Conservation (phyloP, 1,139 yeast species). For the Diutina pseudorugosa region DNA sequence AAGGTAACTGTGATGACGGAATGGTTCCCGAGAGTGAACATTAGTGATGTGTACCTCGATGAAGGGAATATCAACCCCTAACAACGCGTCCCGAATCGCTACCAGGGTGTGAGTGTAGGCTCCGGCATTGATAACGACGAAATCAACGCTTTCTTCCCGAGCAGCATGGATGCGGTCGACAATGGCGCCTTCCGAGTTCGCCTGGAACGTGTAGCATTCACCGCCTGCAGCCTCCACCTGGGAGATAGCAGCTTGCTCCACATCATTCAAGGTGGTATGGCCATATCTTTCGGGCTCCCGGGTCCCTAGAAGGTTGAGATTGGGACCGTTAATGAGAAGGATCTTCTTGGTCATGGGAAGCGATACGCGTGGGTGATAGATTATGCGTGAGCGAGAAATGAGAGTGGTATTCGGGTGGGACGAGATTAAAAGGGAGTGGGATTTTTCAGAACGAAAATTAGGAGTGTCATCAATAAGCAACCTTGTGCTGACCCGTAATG, state of each 20-base stretch:
- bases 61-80: constrained; percentile 35
- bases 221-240: constrained; percentile 23
- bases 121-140: constrained; percentile 36
- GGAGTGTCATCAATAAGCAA: too few relatives aligned
- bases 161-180: constrained; percentile 37
- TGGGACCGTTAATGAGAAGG: constrained; percentile 34
- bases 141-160: constrained; percentile 24
- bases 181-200: constrained; percentile 35
- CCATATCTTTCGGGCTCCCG: constrained; percentile 42
- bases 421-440: too few relatives aligned
- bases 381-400: neutral
- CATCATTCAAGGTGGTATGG: constrained; percentile 27
- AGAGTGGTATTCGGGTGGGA: too few relatives aligned
- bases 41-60: constrained; percentile 39
- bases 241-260: constrained; percentile 25
- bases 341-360: neutral
- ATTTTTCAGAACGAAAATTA: too few relatives aligned
- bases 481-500: too few relatives aligned
- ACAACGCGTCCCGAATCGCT: constrained; percentile 36
- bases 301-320: constrained; percentile 33
- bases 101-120: constrained; percentile 41
- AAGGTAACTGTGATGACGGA: constrained; percentile 36
- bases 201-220: constrained; percentile 22
- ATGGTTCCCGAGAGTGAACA: constrained; percentile 37
- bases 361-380: neutral